These are phyloP conservation scores for Zanthoxylum bungeanum DNA, from an alignment of 345 rosid genomes.

Conservation along the genomic window DNA sequence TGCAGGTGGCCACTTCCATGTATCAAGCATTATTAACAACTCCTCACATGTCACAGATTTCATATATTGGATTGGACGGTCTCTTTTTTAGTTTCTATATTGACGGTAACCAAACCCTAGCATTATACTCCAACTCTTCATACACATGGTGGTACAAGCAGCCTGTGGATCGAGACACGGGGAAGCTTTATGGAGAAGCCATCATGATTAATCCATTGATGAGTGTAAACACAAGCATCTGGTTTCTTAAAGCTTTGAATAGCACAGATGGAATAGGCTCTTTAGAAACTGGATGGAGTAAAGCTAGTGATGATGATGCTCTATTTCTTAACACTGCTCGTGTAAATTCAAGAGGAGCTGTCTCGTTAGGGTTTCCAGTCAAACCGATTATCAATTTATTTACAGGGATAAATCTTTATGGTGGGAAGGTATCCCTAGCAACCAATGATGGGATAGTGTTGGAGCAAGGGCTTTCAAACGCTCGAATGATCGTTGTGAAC, in stretches of 20 bases:
- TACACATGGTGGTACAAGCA: constrained; percentile 46
- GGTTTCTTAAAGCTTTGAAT: constrained; percentile 36
- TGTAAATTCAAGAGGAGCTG: constrained; percentile 21
- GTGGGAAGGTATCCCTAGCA: constrained; percentile 39
- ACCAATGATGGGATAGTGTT: constrained; percentile 33
- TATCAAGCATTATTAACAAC: constrained; percentile 34
- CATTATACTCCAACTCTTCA: constrained; percentile 32
- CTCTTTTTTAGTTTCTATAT: constrained; percentile 30
- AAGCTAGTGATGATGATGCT: constrained; percentile 20
- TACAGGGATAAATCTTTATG: constrained; percentile 22
- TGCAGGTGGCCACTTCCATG: constrained; percentile 43
- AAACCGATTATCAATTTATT: constrained; percentile 18
- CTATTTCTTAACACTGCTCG: constrained; percentile 28
- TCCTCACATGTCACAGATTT: constrained; percentile 38
- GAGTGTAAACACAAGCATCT: constrained; percentile 16
- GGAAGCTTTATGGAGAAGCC: constrained; percentile 34
- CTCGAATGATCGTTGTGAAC: constrained; percentile 1
- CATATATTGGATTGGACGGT: constrained; percentile 44
- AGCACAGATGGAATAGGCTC: constrained; percentile 30
- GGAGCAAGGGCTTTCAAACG: constrained; percentile 19
- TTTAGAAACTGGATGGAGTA: constrained; percentile 28
- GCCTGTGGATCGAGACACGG: constrained; percentile 28
- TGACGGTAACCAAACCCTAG: constrained; percentile 26
- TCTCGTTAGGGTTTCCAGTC: constrained; percentile 39
- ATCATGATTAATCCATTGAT: neutral